These are phyloP conservation scores for Geosmithia putterillii DNA, from an alignment of 2,329 filamentous ascomycete genomes.

Conservation along the genomic window DNA sequence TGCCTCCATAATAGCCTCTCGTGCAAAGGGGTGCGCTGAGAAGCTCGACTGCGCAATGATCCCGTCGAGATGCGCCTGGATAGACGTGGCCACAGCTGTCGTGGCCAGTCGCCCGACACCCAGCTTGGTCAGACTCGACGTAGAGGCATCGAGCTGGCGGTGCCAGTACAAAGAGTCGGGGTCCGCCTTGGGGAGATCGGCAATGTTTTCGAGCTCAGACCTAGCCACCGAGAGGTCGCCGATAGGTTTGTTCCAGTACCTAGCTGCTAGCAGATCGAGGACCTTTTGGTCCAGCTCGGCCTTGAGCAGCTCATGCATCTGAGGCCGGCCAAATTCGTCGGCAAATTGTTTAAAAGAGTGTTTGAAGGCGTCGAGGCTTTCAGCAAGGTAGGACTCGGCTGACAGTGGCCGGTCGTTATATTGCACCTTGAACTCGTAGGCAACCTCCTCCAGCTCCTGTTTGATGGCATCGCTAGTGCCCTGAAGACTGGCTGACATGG, in stretches of 20 bases:
- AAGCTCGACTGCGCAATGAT: constrained; percentile 77
- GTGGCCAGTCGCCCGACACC: constrained; percentile 89
- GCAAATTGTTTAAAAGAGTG: constrained; percentile 94
- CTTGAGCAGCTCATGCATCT: constrained; percentile 85
- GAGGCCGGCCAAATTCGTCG: constrained; percentile 74
- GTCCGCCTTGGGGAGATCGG: constrained; percentile 73
- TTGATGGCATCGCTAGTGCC: constrained; percentile 84
- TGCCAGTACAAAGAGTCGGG: constrained; percentile 84
- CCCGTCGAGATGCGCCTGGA: constrained; percentile 72
- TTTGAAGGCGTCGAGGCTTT: constrained; percentile 92
- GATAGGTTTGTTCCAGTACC: constrained; percentile 96
- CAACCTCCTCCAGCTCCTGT: constrained; percentile 90
- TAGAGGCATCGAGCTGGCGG: constrained; percentile 85
- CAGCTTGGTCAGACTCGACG: constrained; percentile 81
- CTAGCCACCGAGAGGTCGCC: constrained; percentile 60
- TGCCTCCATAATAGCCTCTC: constrained; percentile 84
- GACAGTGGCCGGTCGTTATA: constrained; percentile 94
- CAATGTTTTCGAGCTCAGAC: constrained; percentile 59
- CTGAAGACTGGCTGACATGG: constrained; percentile 87
- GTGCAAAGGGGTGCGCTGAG: constrained; percentile 78
- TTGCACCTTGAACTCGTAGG: constrained; percentile 98
- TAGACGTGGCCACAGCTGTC: constrained; percentile 76
- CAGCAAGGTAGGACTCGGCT: constrained; percentile 91
- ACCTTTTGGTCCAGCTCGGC: constrained; percentile 89
- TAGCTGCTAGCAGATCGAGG: constrained; percentile 78